These are phyloP conservation scores for Neurospora sp. DNA, from an alignment of 495 filamentous ascomycete species.

Conservation along the genomic window DNA sequence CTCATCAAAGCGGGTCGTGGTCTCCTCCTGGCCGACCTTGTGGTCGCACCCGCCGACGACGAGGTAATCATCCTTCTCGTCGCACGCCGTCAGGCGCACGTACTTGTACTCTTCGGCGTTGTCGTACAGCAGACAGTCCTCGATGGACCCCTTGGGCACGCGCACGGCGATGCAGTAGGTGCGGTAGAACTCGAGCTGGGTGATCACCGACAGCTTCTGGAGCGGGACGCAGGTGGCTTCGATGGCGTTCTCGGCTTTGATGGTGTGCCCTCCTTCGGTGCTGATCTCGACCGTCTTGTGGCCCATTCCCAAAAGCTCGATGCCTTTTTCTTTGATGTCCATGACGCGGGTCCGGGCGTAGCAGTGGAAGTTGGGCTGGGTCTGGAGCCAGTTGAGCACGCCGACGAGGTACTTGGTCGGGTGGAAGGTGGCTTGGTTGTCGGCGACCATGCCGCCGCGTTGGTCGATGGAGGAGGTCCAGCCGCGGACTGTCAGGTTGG, in stretches of 20 bases:
- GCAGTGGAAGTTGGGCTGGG: conserved; percentile 43
- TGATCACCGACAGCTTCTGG: conserved; percentile 42
- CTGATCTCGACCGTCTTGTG: conserved; percentile 30
- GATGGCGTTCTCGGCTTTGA: conserved; percentile 38
- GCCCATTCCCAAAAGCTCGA: conserved; percentile 24
- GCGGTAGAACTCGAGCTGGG: conserved; percentile 39
- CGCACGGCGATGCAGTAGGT: conserved; percentile 51
- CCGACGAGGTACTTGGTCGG: conserved; percentile 46
- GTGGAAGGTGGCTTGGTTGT: conserved; percentile 47
- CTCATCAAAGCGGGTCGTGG: conserved; percentile 29
- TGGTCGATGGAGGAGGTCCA: conserved; percentile 41
- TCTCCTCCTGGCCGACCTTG: conserved; percentile 48
- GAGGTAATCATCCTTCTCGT: conserved; percentile 44
- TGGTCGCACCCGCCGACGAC: conserved; percentile 51
- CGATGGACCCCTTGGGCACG: conserved; percentile 37
- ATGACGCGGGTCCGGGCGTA: conserved; percentile 41
- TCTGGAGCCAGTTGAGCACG: conserved; percentile 37
- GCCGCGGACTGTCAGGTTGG: conserved; percentile 28
- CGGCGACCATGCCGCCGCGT: conserved; percentile 36
- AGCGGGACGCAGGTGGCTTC: conserved; percentile 48
- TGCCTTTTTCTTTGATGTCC: conserved; percentile 36
- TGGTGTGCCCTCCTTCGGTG: conserved; percentile 32
- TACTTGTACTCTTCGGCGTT: conserved; percentile 45
- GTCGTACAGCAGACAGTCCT: conserved; percentile 48
- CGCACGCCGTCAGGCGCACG: conserved; percentile 40